Evolutionary conservation across 805 yeast species (phyloP), one percentile per base, ranked within the genome.

Genomic region (Lipomyces yamanashiensis): DNA sequence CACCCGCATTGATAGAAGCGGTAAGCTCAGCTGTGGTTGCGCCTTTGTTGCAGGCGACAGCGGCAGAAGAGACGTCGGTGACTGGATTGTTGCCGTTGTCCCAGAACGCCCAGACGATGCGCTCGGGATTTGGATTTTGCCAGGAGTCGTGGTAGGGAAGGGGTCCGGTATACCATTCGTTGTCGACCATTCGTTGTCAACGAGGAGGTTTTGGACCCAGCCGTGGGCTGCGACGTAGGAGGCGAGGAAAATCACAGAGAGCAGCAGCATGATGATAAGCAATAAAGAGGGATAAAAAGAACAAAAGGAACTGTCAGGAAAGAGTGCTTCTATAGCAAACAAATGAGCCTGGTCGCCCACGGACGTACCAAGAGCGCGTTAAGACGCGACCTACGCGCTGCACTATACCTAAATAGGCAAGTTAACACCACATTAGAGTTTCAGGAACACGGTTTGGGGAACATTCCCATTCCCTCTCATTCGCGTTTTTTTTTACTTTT

Each of bases 71-170:
- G 50, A 45, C 50, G 50, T 45, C 34, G 50, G 50, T 45, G 34
- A 45, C 50, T 12, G 50, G 50, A 10, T 23, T 45, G 50, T 45
- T 45, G n/a, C 50, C 50, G 34, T 19, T 15, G 15, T 19, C 33
- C 50, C 50, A 45, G 34, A 45, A 45, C 7, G 50, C 19, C 50
- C 50, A 45, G 50, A 45, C 50, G 50, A 45, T 45, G 50, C 50
- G 50, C 50, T 45, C 21, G 12, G 50, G 50, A 15, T 34, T 45
- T 15, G 50, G 50, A 6, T 23, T 45, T 33, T 45, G 50, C 50
- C 50, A 45, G 34, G 50, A 45, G 50, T 45, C 50, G 34, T 15
- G 21, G 50, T 45, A 45, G n/a, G 50, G 50, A 15, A 45, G 50
- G 12, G 50, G 21, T 2, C 50, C 50, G 12, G 50, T 45, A 36